A percentile compares a stretch with the other conserved stretches of the same genome.
Conservation (phyloP, 345 rosid genomes). For the Gossypium anomalum region DNA sequence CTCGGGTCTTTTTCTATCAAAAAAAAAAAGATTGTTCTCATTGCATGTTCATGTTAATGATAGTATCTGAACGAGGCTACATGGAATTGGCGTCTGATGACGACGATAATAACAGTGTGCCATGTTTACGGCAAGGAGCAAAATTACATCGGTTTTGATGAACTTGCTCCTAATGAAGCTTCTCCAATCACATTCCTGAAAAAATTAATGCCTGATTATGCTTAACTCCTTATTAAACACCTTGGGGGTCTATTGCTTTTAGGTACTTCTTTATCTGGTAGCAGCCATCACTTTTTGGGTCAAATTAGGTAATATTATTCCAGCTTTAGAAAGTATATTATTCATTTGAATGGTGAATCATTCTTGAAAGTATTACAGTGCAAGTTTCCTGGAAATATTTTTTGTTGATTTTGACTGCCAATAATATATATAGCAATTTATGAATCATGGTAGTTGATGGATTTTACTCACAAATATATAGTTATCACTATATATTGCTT, state of each 20-base stretch:
- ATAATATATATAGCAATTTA: background rate
- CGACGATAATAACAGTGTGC: slow-evolving; percentile 84
- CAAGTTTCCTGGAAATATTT: background rate
- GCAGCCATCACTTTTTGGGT: slow-evolving; percentile 13
- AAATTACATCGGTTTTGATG: slow-evolving; percentile 66
- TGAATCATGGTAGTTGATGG: background rate
- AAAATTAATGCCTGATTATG: slow-evolving; percentile 62
- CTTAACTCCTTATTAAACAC: slow-evolving; percentile 24
- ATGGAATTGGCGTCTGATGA: slow-evolving; percentile 94
- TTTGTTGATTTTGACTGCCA: slow-evolving; percentile 10
- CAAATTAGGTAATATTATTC: slow-evolving; percentile 23
- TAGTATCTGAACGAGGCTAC: slow-evolving; percentile 83
- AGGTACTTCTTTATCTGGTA: slow-evolving; percentile 20
- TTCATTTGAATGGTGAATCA: background rate
- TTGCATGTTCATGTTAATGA: slow-evolving; percentile 14
- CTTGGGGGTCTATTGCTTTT: background rate
- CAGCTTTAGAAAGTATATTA: slow-evolving; percentile 3
- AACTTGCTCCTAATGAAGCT: slow-evolving; percentile 68
- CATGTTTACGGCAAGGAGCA: slow-evolving; percentile 70
- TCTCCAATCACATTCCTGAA: slow-evolving; percentile 67
- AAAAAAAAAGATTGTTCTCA: background rate
- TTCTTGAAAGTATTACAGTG: background rate
- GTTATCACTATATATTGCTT: too few species aligned
- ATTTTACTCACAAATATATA: too few species aligned
- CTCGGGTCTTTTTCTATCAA: too few species aligned